Base-by-base conservation (phyloP, 768 basidiomycete genomes). In the Russula virescens region DNA sequence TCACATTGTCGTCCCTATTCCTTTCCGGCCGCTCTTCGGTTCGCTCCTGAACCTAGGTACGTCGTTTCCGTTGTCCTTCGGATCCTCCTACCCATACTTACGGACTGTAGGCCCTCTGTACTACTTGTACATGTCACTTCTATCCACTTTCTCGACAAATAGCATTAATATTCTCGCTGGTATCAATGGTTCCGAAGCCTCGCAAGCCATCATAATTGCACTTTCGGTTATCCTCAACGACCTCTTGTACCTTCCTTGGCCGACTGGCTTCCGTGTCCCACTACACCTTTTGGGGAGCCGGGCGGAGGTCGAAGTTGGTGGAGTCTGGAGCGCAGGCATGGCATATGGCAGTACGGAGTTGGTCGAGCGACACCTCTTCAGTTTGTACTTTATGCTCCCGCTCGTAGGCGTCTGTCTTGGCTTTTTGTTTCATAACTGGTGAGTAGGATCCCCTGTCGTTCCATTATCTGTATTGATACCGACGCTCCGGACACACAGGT, bases 121-220 rank as follows among this genome's bases (percentile, higher is more conserved):
- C 74, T 99, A 98, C 73, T 62, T 95, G 57, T 99, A 98, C 77
- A 98, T 99, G 91, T 85, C 93, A 5, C 75, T 98, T 34, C 79
- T 99, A 19, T 98, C 95, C 35, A 98, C 94, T 0, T 99, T 98
- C 74, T 85, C 91, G 58, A 98, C 96, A 19, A 99, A 99, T 75
- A 90, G 90, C 73, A 97, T 98, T 80, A 99, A 99, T 74, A 98
- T 99, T 68, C 86, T 98, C 19, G 97, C 97, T 13, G 97, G 96
- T 10, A 90, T 98, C 67, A 98, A 99, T 72, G 97, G 96, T 13
- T 87, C 96, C 5, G 97, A 99, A 79, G 93, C 91, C 65, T 83
- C 86, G 64, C 97, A 99, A 75, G 91, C 95, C 0, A 77, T 97
- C 50, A 84, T 98, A 63, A 98, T 99, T 66, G 90, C 92, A 3